A percentile compares a stretch with the other conserved stretches of the same genome.
Evolutionary conservation across 805 yeast species (phyloP).

Genomic region (Blastobotrys muscicola): DNA sequence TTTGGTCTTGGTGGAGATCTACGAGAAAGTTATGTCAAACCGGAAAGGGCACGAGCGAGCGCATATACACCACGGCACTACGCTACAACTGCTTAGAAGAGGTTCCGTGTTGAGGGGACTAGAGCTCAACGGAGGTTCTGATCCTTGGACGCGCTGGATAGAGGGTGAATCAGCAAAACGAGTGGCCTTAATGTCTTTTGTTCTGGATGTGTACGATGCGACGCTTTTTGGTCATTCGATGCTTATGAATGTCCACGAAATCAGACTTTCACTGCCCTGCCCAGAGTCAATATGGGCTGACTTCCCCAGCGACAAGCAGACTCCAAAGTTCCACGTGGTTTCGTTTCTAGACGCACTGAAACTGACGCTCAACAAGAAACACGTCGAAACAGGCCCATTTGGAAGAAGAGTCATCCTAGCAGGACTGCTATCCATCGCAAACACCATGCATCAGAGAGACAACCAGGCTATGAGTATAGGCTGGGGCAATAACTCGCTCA

Average conservation of each 20-base stretch:
- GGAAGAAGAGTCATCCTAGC: conserved; percentile 58
- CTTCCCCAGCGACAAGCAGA: conserved; percentile 16
- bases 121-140: conserved; percentile 4
- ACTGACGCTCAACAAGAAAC: conserved; percentile 42
- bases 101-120: conserved; percentile 47
- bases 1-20: conserved; percentile 59
- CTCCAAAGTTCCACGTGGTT: conserved; percentile 1
- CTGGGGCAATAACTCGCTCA: conserved; percentile 24
- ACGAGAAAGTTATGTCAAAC: conserved; percentile 63
- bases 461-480: conserved; percentile 43
- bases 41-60: conserved; percentile 71
- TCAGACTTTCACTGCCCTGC: conserved; percentile 52
- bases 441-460: conserved; percentile 63
- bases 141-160: conserved; percentile 57
- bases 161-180: conserved; percentile 70
- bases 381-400: conserved; percentile 41
- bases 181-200: conserved; percentile 70
- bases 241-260: conserved; percentile 43
- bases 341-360: conserved; percentile 50
- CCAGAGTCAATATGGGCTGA: conserved; percentile 49
- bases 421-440: conserved; percentile 56
- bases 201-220: conserved; percentile 68
- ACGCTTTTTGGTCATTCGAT: conserved; percentile 69
- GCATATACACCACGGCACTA: conserved; percentile 79
- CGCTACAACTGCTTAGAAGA: conserved; percentile 66